phyloP scores from a whole-genome alignment of 2,329 filamentous ascomycete species.

The Emergomyces pasteurianus region DNA sequence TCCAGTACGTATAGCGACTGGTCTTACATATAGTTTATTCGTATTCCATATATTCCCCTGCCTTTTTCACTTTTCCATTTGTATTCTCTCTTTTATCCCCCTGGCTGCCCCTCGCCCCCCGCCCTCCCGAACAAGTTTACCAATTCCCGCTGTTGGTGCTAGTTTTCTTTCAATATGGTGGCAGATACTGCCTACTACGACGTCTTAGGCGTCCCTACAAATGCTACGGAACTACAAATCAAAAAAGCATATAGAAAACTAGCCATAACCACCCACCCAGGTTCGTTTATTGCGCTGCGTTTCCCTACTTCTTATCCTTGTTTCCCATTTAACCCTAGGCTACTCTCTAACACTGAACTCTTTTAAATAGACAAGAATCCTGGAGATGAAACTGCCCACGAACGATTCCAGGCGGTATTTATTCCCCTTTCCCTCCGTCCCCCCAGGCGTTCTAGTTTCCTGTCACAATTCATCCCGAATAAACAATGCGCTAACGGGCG shows the following conservation, averaged over 20 bases:
- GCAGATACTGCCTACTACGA: constrained; percentile 85
- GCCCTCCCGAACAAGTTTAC: not conserved
- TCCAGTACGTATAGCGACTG: not conserved
- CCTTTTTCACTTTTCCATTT: not conserved
- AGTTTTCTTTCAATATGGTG: constrained; percentile 48
- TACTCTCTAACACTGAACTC: not conserved
- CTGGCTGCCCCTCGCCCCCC: too few species aligned
- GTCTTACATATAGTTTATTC: not conserved
- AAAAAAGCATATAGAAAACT: constrained; percentile 95
- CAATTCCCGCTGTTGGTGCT: not conserved
- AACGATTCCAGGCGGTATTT: constrained; percentile 77
- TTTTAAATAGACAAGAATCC: constrained; percentile 76
- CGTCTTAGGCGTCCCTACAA: constrained; percentile 69
- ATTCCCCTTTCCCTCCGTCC: not conserved
- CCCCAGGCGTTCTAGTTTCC: not conserved
- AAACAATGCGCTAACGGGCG: not conserved
- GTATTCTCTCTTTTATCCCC: not conserved
- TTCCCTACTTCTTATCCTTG: not conserved
- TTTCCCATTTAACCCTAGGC: not conserved
- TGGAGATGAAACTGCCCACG: constrained; percentile 84
- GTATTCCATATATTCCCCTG: not conserved
- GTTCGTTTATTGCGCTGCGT: constrained; percentile 33
- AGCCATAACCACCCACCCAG: constrained; percentile 85
- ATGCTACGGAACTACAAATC: constrained; percentile 81
- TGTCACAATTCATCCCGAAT: not conserved